These are phyloP conservation scores for Sarocladiaceae sp. DNA, from an alignment of 2,329 filamentous ascomycete genomes.

Conservation along the genomic window DNA sequence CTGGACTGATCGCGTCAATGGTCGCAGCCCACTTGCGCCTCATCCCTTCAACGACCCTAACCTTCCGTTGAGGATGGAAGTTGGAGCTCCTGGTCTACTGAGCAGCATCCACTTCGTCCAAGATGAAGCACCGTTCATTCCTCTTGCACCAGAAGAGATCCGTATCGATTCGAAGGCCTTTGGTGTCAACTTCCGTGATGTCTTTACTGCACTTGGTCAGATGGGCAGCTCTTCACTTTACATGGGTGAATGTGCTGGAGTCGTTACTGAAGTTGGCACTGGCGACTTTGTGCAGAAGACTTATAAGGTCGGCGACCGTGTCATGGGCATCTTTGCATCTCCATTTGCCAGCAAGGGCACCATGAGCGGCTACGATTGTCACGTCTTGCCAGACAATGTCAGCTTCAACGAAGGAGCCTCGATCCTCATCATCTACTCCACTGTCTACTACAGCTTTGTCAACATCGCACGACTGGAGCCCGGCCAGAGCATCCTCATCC, in stretches of 20 bases:
- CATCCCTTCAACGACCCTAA: slow-evolving; percentile 29
- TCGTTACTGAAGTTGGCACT: slow-evolving; percentile 15
- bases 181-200: slow-evolving; percentile 18
- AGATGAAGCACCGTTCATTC: slow-evolving; percentile 2
- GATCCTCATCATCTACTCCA: neutral
- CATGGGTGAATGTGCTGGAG: slow-evolving; percentile 17
- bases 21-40: slow-evolving; percentile 9
- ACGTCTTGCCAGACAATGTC: neutral
- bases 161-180: slow-evolving; percentile 23
- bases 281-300: slow-evolving; percentile 14
- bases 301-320: slow-evolving; percentile 20
- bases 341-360: neutral
- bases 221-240: slow-evolving; percentile 25
- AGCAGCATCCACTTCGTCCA: slow-evolving; percentile 9
- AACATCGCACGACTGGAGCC: neutral
- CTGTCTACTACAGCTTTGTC: slow-evolving; percentile 3
- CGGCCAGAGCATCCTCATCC: slow-evolving; percentile 23
- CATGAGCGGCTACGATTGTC: neutral
- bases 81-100: slow-evolving; percentile 4
- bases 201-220: slow-evolving; percentile 26
- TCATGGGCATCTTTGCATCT: slow-evolving; percentile 16
- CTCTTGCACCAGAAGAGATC: slow-evolving; percentile 21
- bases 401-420: slow-evolving; percentile 2
- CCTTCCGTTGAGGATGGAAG: slow-evolving; percentile 10
- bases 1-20: neutral